Base-by-base conservation (phyloP, 495 filamentous ascomycete genomes). In the Bathelium albidoporum region DNA sequence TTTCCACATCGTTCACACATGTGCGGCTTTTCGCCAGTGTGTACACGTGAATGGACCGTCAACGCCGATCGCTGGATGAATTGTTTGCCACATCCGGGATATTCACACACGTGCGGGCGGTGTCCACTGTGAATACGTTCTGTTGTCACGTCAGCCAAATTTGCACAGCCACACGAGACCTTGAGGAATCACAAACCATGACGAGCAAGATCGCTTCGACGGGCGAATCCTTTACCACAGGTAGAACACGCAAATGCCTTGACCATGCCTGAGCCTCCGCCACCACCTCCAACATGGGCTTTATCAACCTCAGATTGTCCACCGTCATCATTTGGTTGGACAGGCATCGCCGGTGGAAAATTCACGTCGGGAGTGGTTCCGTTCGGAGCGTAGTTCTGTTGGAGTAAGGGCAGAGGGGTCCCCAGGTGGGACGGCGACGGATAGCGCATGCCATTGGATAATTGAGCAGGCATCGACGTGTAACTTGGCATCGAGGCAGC, bases 31-130 rank as follows among this genome's bases (percentile, higher is more conserved):
- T 98, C 94, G 53, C 94, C 94, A 1, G 94, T 97, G 69, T 98
- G 94, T 34, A 97, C 94, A 59, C 94, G 87, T 65, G 87, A 84
- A 74, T 98, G 94, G 2, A 98, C 94, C 1, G 94, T 98, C 73
- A 98, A 79, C 10, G 94, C 94, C n/a, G 94, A 97, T 36, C 94
- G 85, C 71, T 98, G 94, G 66, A 98, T 98, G 73, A 98, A 98
- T 70, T 93, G 91, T 73, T 97, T 98, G 32, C 86, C 86, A 74
- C 94, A 98, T 20, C 87, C 87, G 43, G 88, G 88, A 73, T 84
- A 88, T 66, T 96, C 92, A 74, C 94, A 98, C 52, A 91, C 89
- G 74, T 98, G 94, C 39, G 94, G 94, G 41, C 95, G 81, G 49
- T 92, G 79, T 16, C 95, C 95, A 59, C 85, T 96, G 72, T 98